Evolutionary conservation across 2,329 filamentous ascomycete genomes (phyloP).

Genomic region (Incumbomyces delicatus): DNA sequence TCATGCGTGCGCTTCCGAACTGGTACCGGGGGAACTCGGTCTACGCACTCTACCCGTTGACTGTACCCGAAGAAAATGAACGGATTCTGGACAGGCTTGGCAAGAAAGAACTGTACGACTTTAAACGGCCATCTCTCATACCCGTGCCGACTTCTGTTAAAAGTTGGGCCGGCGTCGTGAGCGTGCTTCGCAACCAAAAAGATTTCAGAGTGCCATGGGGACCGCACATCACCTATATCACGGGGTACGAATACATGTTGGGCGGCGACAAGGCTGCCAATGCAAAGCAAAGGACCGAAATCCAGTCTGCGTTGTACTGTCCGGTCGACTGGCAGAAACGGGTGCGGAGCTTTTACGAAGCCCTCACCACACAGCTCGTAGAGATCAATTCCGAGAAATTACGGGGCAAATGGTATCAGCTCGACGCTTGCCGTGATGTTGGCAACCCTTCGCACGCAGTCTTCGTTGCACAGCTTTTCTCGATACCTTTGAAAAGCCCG

Average conservation of each 20-base stretch:
- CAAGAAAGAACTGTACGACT: conserved; percentile 34
- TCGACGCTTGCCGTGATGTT: conserved; percentile 24
- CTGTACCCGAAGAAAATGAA: conserved; percentile 38
- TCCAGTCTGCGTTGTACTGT: conserved; percentile 30
- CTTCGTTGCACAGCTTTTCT: conserved; percentile 23
- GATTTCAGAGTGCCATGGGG: conserved; percentile 39
- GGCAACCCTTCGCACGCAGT: conserved; percentile 24
- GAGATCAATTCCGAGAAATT: conserved; percentile 23
- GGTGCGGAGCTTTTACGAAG: conserved; percentile 39
- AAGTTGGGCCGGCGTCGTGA: conserved; percentile 35
- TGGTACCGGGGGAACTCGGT: conserved; percentile 40
- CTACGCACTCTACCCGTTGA: conserved; percentile 42
- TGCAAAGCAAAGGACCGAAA: conserved; percentile 33
- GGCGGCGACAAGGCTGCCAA: conserved; percentile 36
- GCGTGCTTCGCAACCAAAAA: conserved; percentile 34
- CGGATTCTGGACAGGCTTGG: conserved; percentile 34
- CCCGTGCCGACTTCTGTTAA: conserved; percentile 33
- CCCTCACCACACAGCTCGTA: conserved; percentile 32
- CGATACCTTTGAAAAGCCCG: conserved; percentile 21
- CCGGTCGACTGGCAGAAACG: conserved; percentile 36
- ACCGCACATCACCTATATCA: conserved; percentile 26
- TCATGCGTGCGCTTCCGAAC: conserved; percentile 41
- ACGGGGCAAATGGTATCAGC: conserved; percentile 23
- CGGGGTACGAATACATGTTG: conserved; percentile 39
- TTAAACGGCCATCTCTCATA: conserved; percentile 24